Evolutionary conservation across 768 basidiomycete genomes (phyloP).

Genomic region (Lyophyllum semitale): DNA sequence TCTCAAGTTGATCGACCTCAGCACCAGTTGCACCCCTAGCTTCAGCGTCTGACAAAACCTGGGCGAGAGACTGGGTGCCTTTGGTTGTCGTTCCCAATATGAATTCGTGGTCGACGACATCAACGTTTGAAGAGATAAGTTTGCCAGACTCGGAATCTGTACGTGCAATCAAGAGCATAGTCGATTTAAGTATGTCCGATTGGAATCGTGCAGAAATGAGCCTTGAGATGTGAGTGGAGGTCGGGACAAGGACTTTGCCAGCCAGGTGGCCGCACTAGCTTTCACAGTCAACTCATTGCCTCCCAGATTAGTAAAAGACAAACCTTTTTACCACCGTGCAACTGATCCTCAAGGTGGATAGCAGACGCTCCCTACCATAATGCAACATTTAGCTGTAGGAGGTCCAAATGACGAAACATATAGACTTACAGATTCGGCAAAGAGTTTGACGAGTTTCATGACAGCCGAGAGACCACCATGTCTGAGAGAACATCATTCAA

Average conservation of each 20-base stretch:
- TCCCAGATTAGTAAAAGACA: not conserved
- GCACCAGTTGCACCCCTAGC: slow-evolving; percentile 59
- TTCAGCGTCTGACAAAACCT: slow-evolving; percentile 71
- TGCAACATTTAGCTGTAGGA: not conserved
- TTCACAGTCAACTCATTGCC: slow-evolving; percentile 1
- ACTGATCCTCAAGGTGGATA: slow-evolving; percentile 92
- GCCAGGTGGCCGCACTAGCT: slow-evolving; percentile 81
- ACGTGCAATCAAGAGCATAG: slow-evolving; percentile 87
- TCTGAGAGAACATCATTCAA: slow-evolving; percentile 38
- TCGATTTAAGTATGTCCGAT: slow-evolving; percentile 85
- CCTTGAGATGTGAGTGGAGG: slow-evolving; percentile 83
- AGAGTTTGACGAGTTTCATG: slow-evolving; percentile 92
- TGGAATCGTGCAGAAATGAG: slow-evolving; percentile 88
- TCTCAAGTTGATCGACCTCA: slow-evolving; percentile 75
- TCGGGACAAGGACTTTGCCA: slow-evolving; percentile 92
- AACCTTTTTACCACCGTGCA: slow-evolving; percentile 92
- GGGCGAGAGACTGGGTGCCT: slow-evolving; percentile 58
- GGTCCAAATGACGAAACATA: not conserved
- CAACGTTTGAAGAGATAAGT: slow-evolving; percentile 83
- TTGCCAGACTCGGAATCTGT: slow-evolving; percentile 90
- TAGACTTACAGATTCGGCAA: slow-evolving; percentile 79
- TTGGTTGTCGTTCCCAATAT: slow-evolving; percentile 62
- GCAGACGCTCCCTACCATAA: slow-evolving; percentile 72
- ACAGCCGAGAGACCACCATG: slow-evolving; percentile 93
- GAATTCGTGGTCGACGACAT: slow-evolving; percentile 79